Evolutionary conservation across 2,329 filamentous ascomycete genomes (phyloP), one percentile per base, ranked within the genome.

Genomic region (Calonectria ilicicola): DNA sequence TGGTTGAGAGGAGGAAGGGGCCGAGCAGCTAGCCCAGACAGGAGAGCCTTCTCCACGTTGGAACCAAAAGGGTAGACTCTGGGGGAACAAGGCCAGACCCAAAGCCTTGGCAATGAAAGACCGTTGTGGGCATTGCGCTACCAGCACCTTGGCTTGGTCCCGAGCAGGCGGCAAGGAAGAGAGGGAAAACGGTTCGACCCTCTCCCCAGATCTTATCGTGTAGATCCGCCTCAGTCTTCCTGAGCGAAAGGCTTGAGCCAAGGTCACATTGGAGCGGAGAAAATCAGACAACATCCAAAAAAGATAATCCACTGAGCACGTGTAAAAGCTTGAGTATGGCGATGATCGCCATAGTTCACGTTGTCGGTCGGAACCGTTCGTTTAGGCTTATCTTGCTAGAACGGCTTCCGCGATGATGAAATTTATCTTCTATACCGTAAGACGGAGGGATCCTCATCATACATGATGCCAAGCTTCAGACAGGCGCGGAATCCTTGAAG

Each of bases 271-370:
- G 40, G 40, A n/a, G 58, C 38, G 58, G 58, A 63, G 40, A 63
- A 46, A 63, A 63, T 26, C 64, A 23, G 46, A 64, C 44, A 46
- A 40, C 32, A 42, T 44, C 26, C 19, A 26, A 44, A 35, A 32
- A 26, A 15, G 21, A 46, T 21, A 70, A 44, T 53, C 70, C 58
- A 60, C 70, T n/a, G 14, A 12, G 21, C 70, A 69, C 65, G 70
- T 72, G 70, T 69, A 26, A 44, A 60, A 47, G 46, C 21, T 49
- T 72, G 38, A 40, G 51, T 46, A 15, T 56, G 26, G 46, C 27
- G 21, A 58, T 51, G 72, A 74, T 72, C 72, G 27, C 60, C 71
- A 58, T 65, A 27, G 63, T 58, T 60, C 67, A 49, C 65, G 65
- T 65, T 58, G 35, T 51, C 32, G 51, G 69, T 60, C 32, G 51